Percentiles rank a stretch among this genome's conserved stretches.
These are phyloP conservation scores for Apocynum venetum DNA, from an alignment of 257 asterid genomes.

Conservation along the genomic window DNA sequence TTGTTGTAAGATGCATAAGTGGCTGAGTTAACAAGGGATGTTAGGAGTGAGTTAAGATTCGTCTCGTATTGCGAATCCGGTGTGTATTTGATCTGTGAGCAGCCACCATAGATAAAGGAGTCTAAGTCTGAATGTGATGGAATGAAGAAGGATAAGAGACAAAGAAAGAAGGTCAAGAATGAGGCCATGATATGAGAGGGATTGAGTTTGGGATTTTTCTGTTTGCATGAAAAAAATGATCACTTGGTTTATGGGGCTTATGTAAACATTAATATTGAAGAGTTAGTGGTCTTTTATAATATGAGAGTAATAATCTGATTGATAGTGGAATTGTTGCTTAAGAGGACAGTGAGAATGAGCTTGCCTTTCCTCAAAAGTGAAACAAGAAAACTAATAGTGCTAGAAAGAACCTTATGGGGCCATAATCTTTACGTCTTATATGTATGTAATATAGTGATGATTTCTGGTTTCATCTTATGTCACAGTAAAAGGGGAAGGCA, in stretches of 20 bases:
- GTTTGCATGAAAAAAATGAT: slow-evolving; percentile 13
- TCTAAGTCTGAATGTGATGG: slow-evolving; percentile 30
- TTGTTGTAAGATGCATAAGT: slow-evolving; percentile 87
- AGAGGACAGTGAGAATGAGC: background rate
- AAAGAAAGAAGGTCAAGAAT: slow-evolving; percentile 10
- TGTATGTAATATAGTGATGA: background rate
- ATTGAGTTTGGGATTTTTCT: slow-evolving; percentile 4
- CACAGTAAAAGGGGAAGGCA: background rate
- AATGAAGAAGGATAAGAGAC: slow-evolving; percentile 24
- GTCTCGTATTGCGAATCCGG: slow-evolving; percentile 61
- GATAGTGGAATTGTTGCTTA: background rate
- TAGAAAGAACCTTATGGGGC: background rate
- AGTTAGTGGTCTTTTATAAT: background rate
- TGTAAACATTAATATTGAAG: slow-evolving; percentile 1
- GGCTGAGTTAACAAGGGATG: slow-evolving; percentile 86
- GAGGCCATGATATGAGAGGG: slow-evolving; percentile 24
- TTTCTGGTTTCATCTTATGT: background rate
- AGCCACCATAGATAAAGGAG: slow-evolving; percentile 68
- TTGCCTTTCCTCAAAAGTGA: background rate
- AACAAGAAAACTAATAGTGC: background rate
- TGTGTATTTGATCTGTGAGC: slow-evolving; percentile 62
- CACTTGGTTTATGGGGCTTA: background rate
- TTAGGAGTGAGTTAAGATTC: slow-evolving; percentile 75
- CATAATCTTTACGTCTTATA: background rate
- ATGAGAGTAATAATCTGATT: background rate